Evolutionary conservation across 257 asterid genomes (phyloP).

Genomic region (Mentha longifolia): DNA sequence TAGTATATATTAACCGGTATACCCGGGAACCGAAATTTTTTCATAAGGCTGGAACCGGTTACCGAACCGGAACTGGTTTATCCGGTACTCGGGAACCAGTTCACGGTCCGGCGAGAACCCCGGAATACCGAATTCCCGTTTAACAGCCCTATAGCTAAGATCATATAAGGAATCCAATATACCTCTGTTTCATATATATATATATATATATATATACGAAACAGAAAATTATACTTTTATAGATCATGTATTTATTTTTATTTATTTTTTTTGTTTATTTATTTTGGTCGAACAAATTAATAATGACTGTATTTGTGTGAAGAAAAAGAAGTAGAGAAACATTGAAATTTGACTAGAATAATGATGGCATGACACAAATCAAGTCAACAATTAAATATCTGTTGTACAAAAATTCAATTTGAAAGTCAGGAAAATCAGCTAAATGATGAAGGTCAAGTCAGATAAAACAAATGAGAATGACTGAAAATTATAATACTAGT

Average conservation of each 20-base stretch:
- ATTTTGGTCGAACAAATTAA: background rate
- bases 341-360: slow-evolving; percentile 29
- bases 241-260: background rate
- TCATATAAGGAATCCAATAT: too few species aligned
- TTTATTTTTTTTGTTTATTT: background rate
- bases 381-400: slow-evolving; percentile 6
- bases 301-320: background rate
- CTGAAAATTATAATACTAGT: background rate
- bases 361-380: slow-evolving; percentile 17
- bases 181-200: too few species aligned
- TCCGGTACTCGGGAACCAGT: too few species aligned
- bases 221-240: background rate
- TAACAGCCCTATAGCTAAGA: too few species aligned
- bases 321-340: background rate
- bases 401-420: background rate
- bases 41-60: too few species aligned
- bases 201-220: too few species aligned
- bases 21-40: too few species aligned
- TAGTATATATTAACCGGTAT: too few species aligned
- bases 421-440: slow-evolving; percentile 33
- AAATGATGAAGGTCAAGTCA: slow-evolving; percentile 11
- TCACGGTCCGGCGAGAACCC: too few species aligned
- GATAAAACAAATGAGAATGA: background rate
- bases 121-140: too few species aligned
- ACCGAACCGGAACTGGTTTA: too few species aligned